A percentile compares a stretch with the other conserved stretches of the same genome.
These are phyloP conservation scores for Suillus occidentalis DNA, from an alignment of 768 basidiomycete genomes.

Conservation along the genomic window DNA sequence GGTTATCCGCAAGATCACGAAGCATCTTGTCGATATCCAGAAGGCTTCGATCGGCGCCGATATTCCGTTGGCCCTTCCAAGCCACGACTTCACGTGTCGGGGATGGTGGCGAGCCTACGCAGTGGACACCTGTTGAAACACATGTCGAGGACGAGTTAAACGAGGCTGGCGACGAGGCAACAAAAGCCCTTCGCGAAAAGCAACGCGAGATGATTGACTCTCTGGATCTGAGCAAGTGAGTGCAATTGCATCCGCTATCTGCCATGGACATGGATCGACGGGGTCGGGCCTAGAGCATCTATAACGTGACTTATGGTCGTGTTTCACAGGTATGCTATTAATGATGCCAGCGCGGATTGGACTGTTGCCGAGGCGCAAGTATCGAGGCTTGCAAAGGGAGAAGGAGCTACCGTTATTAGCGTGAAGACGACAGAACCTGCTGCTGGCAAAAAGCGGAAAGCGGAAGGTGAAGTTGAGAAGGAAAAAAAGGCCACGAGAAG, in stretches of 20 bases:
- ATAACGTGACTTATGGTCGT: constrained; percentile 15
- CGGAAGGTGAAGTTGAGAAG: constrained; percentile 37
- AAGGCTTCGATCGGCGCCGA: constrained; percentile 72
- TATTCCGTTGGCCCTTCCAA: constrained; percentile 45
- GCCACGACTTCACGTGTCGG: constrained; percentile 14
- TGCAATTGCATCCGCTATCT: constrained; percentile 15
- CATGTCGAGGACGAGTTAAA: constrained; percentile 68
- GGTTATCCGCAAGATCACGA: constrained; percentile 81
- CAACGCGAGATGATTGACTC: constrained; percentile 88
- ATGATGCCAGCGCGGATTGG: constrained; percentile 73
- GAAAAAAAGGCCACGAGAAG: constrained; percentile 52
- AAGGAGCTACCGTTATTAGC: constrained; percentile 73
- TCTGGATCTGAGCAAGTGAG: constrained; percentile 86
- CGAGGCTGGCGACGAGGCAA: constrained; percentile 71
- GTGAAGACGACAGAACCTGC: constrained; percentile 49
- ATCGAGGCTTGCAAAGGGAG: constrained; percentile 42
- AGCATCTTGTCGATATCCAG: constrained; percentile 72
- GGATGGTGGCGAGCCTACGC: constrained; percentile 6
- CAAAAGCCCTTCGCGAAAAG: constrained; percentile 55
- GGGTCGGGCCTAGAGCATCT: constrained; percentile 7
- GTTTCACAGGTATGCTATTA: constrained; percentile 66
- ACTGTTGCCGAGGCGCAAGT: constrained; percentile 73
- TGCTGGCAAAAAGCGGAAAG: constrained; percentile 62
- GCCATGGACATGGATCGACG: constrained; percentile 12
- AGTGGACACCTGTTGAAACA: constrained; percentile 47